Percentiles rank a stretch among this genome's conserved stretches.
Conservation (phyloP, 495 filamentous ascomycete species). For the Melanomma pulvis-pyrius region DNA sequence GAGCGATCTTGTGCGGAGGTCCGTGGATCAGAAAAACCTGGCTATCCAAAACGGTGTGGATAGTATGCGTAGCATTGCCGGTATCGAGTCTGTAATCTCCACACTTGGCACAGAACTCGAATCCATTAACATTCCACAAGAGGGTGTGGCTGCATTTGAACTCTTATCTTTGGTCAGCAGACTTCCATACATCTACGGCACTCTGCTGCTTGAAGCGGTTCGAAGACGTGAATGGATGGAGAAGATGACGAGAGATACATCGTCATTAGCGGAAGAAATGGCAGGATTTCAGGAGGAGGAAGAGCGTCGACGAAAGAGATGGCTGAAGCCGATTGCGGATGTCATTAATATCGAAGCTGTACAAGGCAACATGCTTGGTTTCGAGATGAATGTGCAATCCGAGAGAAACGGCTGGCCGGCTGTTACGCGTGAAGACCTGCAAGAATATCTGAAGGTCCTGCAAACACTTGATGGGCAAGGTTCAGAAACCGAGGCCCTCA, state of each 20-base stretch:
- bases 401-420: slow-evolving; percentile 79
- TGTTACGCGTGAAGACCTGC: slow-evolving; percentile 59
- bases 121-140: slow-evolving; percentile 67
- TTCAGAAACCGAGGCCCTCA: slow-evolving; percentile 64
- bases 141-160: slow-evolving; percentile 72
- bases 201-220: slow-evolving; percentile 81
- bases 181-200: slow-evolving; percentile 85
- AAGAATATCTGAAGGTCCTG: slow-evolving; percentile 58
- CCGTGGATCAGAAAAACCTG: slow-evolving; percentile 64
- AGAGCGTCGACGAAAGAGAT: slow-evolving; percentile 80
- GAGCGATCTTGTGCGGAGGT: slow-evolving; percentile 68
- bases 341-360: slow-evolving; percentile 57
- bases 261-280: slow-evolving; percentile 86
- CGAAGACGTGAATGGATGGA: slow-evolving; percentile 86
- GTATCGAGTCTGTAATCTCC: slow-evolving; percentile 71
- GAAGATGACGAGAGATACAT: slow-evolving; percentile 82
- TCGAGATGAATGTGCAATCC: slow-evolving; percentile 83
- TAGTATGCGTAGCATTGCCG: slow-evolving; percentile 78
- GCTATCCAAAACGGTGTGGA: slow-evolving; percentile 60
- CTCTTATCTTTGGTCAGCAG: slow-evolving; percentile 73
- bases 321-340: slow-evolving; percentile 76
- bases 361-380: slow-evolving; percentile 68
- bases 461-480: slow-evolving; percentile 63
- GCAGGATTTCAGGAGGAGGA: slow-evolving; percentile 89
- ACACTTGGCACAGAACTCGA: slow-evolving; percentile 70